Conservation (phyloP, 1,139 yeast genomes). For the Sugiyamaella grinbergsii region DNA sequence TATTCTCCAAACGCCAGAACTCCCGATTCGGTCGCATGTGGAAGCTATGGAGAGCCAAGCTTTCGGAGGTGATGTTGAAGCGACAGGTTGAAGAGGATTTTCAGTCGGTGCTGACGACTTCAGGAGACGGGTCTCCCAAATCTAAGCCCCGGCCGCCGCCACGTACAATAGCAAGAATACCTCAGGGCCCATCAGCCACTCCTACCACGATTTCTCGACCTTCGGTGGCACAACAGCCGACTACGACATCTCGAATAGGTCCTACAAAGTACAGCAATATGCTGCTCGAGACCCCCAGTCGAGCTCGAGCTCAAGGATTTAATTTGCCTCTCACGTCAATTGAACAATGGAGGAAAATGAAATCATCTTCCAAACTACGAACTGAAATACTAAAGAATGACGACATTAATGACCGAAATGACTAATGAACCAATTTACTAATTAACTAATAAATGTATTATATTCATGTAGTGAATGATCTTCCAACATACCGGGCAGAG, state of each 20-base stretch:
- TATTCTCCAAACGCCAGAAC: slow-evolving; percentile 26
- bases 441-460: slow-evolving; percentile 7
- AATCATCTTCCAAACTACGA: slow-evolving; percentile 14
- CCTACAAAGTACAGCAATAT: slow-evolving; percentile 1
- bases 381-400: slow-evolving; percentile 5
- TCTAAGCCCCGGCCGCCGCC: slow-evolving; percentile 1
- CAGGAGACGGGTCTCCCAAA: slow-evolving; percentile 4
- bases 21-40: slow-evolving; percentile 31
- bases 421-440: neutral
- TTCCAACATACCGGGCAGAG: neutral
- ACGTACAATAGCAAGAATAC: slow-evolving; percentile 5
- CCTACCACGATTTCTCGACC: neutral
- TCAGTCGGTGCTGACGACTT: neutral
- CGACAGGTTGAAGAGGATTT: neutral
- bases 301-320: slow-evolving; percentile 25
- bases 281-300: slow-evolving; percentile 29
- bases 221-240: slow-evolving; percentile 6
- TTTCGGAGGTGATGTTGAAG: slow-evolving; percentile 1
- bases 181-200: slow-evolving; percentile 5
- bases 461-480: neutral
- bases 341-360: slow-evolving; percentile 32
- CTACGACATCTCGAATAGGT: neutral
- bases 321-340: slow-evolving; percentile 29
- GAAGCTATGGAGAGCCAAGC: slow-evolving; percentile 33
- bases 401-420: slow-evolving; percentile 9